Percentiles rank a stretch among this genome's conserved stretches.
These are phyloP conservation scores for Aspergillus neoniger DNA, from an alignment of 2,329 filamentous ascomycete genomes.

Conservation along the genomic window DNA sequence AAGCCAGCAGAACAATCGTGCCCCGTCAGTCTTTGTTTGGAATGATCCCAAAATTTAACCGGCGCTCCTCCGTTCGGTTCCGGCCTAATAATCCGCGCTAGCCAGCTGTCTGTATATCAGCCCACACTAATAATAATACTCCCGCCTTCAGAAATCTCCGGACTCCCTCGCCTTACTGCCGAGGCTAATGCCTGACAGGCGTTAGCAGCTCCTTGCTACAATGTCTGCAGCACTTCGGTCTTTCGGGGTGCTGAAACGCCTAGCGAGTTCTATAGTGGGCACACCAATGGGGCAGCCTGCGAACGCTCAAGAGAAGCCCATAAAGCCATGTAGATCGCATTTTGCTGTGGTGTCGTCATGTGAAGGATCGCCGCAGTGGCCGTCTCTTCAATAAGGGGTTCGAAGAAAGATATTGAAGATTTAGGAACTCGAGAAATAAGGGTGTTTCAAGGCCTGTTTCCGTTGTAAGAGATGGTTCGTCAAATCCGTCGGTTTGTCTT, in stretches of 20 bases:
- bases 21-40: background rate
- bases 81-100: background rate
- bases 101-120: background rate
- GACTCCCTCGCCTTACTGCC: conserved; percentile 4
- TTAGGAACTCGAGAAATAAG: conserved; percentile 33
- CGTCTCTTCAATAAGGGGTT: background rate
- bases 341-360: background rate
- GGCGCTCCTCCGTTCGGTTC: background rate
- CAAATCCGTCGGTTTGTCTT: background rate
- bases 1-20: background rate
- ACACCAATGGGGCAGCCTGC: background rate
- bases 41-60: background rate
- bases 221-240: conserved; percentile 6
- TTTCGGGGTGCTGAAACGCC: conserved; percentile 16
- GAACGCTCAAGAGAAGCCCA: background rate
- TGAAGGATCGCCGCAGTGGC: background rate
- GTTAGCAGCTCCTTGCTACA: background rate
- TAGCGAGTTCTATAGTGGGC: background rate
- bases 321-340: background rate
- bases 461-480: background rate
- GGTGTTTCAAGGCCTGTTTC: conserved; percentile 40
- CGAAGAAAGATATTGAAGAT: background rate
- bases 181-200: conserved; percentile 2
- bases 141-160: background rate
- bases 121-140: background rate